Conservation (phyloP, 176 grass and related monocot species). For the Carex cristatella region DNA sequence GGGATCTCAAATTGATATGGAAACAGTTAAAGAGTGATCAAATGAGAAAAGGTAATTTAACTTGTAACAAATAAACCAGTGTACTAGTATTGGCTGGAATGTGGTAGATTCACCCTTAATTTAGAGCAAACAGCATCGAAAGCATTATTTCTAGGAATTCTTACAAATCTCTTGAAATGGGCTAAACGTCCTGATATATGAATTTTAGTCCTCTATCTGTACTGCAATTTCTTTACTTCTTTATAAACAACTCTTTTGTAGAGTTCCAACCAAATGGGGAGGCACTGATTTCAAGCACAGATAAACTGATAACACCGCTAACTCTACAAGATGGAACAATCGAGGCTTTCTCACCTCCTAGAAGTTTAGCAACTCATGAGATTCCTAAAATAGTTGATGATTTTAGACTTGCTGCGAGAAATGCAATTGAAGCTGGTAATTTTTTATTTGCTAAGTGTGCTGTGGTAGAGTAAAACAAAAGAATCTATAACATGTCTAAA, state of each 20-base stretch:
- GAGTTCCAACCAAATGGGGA: slow-evolving; percentile 33
- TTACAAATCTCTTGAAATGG: neutral
- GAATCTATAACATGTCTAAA: neutral
- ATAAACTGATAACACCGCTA: slow-evolving; percentile 27
- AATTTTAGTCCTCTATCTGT: neutral
- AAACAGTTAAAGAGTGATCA: neutral
- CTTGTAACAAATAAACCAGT: neutral
- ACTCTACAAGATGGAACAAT: slow-evolving; percentile 6
- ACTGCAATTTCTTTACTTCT: neutral
- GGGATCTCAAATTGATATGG: neutral
- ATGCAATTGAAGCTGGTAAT: slow-evolving; percentile 61
- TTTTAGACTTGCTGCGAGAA: slow-evolving; percentile 47
- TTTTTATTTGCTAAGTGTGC: neutral
- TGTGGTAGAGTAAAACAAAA: neutral
- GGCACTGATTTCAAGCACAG: slow-evolving; percentile 46
- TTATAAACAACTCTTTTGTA: neutral
- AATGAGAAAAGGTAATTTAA: neutral
- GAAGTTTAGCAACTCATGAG: slow-evolving; percentile 36
- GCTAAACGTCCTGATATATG: neutral
- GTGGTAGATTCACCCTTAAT: neutral
- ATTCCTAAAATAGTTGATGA: slow-evolving; percentile 43
- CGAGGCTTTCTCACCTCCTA: slow-evolving; percentile 32
- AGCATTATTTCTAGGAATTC: neutral
- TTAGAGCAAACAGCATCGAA: neutral
- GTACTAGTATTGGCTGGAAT: neutral